Evolutionary conservation across 306 rosid species (phyloP).

Genomic region (Luffa aegyptiaca): DNA sequence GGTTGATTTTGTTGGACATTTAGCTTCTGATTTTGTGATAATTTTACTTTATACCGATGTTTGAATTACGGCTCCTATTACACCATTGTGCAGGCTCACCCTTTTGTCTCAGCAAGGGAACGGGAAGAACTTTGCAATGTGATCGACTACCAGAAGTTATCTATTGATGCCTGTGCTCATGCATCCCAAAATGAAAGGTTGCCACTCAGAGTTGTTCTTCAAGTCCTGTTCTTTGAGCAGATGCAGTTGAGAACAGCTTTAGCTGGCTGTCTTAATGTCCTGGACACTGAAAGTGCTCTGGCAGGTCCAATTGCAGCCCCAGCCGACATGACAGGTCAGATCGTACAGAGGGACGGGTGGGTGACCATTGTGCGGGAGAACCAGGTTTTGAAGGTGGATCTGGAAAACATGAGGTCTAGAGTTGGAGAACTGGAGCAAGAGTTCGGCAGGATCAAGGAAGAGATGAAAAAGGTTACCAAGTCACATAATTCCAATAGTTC

Average conservation of each 20-base stretch:
- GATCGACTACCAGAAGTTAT: slow-evolving; percentile 71
- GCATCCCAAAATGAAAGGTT: slow-evolving; percentile 85
- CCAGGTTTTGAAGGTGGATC: slow-evolving; percentile 64
- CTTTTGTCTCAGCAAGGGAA: slow-evolving; percentile 62
- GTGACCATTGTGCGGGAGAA: slow-evolving; percentile 80
- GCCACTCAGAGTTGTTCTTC: slow-evolving; percentile 88
- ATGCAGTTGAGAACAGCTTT: slow-evolving; percentile 75
- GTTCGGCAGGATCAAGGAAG: slow-evolving; percentile 70
- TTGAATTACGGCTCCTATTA: background rate
- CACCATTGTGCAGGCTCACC: slow-evolving; percentile 58
- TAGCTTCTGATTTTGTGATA: slow-evolving; percentile 18
- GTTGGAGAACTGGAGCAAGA: slow-evolving; percentile 85
- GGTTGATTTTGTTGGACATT: slow-evolving; percentile 29
- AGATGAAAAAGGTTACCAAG: slow-evolving; percentile 68
- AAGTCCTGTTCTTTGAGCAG: slow-evolving; percentile 91
- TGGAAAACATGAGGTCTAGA: slow-evolving; percentile 78
- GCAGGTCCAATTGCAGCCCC: slow-evolving; percentile 33
- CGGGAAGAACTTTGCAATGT: slow-evolving; percentile 79
- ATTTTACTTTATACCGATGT: background rate
- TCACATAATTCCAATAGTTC: slow-evolving; percentile 56
- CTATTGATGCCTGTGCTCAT: slow-evolving; percentile 89
- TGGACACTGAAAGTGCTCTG: slow-evolving; percentile 59
- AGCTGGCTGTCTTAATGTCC: slow-evolving; percentile 59
- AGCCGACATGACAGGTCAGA: slow-evolving; percentile 27
- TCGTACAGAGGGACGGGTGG: slow-evolving; percentile 87